Evolutionary conservation across 805 yeast species (phyloP), one percentile per base, ranked within the genome.

Genomic region (Limtongozyma cylindracea): DNA sequence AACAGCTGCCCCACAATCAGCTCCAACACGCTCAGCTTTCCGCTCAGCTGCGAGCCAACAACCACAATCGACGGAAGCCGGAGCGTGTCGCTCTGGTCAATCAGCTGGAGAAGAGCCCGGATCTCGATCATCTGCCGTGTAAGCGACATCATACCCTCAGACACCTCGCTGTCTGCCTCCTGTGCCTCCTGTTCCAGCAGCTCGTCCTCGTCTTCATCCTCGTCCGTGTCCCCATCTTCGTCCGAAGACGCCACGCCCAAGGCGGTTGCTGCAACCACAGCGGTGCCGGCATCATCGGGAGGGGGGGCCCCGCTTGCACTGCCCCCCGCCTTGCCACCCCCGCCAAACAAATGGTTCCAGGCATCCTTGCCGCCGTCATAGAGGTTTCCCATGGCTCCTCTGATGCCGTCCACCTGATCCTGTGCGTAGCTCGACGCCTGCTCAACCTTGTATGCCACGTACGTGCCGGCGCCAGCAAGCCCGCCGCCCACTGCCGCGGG

Each of bases 111-210:
- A 15, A 88, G 61, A 23, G 69, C 60, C 38, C 96, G 56, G 25
- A 88, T 82, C 42, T 91, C 98, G 34, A 88, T 91, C 99, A 88
- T 88, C 43, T 80, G 92, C 32, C 80, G 65, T 6, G 98, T 91
- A 29, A 88, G 46, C 30, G 72, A 71, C 41, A 88, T 50, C 71
- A 88, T 88, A 24, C 77, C 84, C 31, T 68, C 72, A 28, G 68
- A 66, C 2, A 78, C 61, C 21, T 52, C 53, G 24, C 64, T 71
- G 12, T 56, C 56, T 11, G 41, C 48, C 17, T 42, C 36, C 17
- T 49, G 55, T 6, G 53, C 53, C 8, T 53, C 55, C 1, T 53
- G 22, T 8, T 32, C 35, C 9, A 60, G n/a, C 10, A 51, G 51
- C 11, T 45, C 35, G 12, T 59, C 65, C 2, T 56, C 62, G 8